Evolutionary conservation across 352 stramenopile species (phyloP).

Genomic region (Phytophthora sansomeana): DNA sequence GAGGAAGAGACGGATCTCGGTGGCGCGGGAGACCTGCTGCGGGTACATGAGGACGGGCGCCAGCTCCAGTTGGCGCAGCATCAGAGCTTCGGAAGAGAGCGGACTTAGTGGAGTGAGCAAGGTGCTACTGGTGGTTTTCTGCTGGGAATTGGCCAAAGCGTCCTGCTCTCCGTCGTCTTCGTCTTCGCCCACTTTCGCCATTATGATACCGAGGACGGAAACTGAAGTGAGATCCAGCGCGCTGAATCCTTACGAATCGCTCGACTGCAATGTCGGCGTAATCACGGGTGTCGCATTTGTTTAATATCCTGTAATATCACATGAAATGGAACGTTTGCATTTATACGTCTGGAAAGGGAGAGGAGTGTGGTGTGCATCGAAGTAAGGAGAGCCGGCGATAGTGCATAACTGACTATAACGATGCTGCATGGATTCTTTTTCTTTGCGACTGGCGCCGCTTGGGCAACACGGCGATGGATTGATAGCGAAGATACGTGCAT

Average conservation of each 20-base stretch:
- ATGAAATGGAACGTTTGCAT: too few species aligned
- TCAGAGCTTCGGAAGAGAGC: conserved; percentile 33
- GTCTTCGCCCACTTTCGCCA: conserved; percentile 19
- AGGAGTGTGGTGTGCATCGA: too few species aligned
- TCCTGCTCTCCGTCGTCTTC: conserved; percentile 25
- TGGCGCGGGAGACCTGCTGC: conserved; percentile 63
- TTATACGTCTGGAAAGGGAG: too few species aligned
- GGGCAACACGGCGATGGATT: too few species aligned
- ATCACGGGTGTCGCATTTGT: conserved; percentile 3
- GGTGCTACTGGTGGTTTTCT: conserved; percentile 1
- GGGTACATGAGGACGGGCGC: conserved; percentile 54
- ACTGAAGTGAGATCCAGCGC: conserved; percentile 32
- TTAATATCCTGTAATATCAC: too few species aligned
- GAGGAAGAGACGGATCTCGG: conserved; percentile 61
- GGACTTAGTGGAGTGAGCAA: conserved; percentile 16
- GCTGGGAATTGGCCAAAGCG: conserved; percentile 8
- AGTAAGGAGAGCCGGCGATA: too few species aligned
- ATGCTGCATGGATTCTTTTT: too few species aligned
- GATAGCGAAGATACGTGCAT: too few species aligned
- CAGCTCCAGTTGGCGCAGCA: conserved; percentile 51
- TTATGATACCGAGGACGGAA: conserved; percentile 12
- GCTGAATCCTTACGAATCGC: too few species aligned
- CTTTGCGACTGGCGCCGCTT: too few species aligned
- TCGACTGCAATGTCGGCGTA: conserved; percentile 18
- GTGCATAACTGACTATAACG: too few species aligned